These are phyloP conservation scores for Colletotrichum limetticola DNA, from an alignment of 2,329 filamentous ascomycete species.

Conservation along the genomic window DNA sequence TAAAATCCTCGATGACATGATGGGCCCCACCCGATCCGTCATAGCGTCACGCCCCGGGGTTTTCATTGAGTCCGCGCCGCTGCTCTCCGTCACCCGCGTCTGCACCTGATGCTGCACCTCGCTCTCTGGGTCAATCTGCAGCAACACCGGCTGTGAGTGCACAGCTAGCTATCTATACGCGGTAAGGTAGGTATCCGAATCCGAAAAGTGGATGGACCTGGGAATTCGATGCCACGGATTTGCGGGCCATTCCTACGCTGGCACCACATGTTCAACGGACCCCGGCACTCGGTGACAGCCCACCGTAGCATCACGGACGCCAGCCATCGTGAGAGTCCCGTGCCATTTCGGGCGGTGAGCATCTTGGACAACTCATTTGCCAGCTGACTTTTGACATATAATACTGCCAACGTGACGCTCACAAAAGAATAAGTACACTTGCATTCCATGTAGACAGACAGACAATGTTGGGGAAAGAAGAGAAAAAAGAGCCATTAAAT, in stretches of 20 bases:
- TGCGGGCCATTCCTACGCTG: slow-evolving; percentile 3
- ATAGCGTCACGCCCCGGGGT: slow-evolving; percentile 15
- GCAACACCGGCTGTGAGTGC: neutral
- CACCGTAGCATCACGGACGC: slow-evolving; percentile 2
- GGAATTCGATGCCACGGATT: neutral
- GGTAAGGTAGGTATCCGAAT: neutral
- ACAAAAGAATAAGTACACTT: neutral
- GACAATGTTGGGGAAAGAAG: neutral
- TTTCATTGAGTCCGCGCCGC: neutral
- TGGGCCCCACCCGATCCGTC: slow-evolving; percentile 19
- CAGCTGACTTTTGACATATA: neutral
- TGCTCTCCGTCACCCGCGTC: neutral
- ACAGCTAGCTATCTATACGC: neutral
- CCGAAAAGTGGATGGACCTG: neutral
- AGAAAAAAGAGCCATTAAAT: slow-evolving; percentile 32
- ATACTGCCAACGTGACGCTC: neutral
- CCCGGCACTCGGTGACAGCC: slow-evolving; percentile 21
- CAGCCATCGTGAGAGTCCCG: slow-evolving; percentile 1
- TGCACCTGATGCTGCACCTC: neutral
- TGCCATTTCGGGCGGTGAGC: slow-evolving; percentile 14
- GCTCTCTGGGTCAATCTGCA: neutral
- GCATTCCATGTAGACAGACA: neutral
- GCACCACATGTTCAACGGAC: neutral
- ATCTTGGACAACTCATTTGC: neutral
- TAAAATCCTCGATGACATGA: slow-evolving; percentile 30